Evolutionary conservation across 768 basidiomycete genomes (phyloP), one percentile per base, ranked within the genome.

Genomic region (Russula sp.): DNA sequence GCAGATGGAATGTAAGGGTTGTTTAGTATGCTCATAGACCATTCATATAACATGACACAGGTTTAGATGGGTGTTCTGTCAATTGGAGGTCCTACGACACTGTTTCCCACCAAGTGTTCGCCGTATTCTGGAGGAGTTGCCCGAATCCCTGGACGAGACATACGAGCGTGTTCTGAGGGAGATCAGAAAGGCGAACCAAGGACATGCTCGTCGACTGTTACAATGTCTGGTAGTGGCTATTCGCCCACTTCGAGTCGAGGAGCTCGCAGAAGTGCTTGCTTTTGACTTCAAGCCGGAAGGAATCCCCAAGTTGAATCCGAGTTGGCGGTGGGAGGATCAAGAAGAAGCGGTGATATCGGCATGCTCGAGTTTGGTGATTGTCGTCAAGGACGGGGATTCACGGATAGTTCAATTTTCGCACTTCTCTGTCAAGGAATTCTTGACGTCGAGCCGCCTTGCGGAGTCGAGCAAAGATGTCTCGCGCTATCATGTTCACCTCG

Each of bases 1-100:
- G 49, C 48, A 3, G 58, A 59, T 22, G 58, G 58, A 2, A 59
- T 49, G 58, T 59, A 51, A 43, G 58, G 5, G 48, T 32, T 6
- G 10, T 29, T 3, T 16, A 2, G 8, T 14, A 5, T 20, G 2
- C 13, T 39, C 25, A 49, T 36, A 18, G 2, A 18, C 36, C 22
- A 18, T 16, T 13, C 4, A 16, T 29, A 32, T 16, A 41, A 9
- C 29, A 18, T 11, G 11, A 32, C 6, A 13, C 20, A 52, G 51
- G 51, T 52, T 52, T 25, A 11, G 51, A 0, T 52, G 51, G 51
- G 36, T 22, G 2, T 52, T 52, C 22, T 52, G 51, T 11, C 51
- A 39, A 25, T 25, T 52, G 13, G 51, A 38, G 14, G 36, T 25
- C 1, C 11, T 52, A 1, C 51, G 51, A 1, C 22, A 38, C 22